phyloP scores from a whole-genome alignment of 2,329 filamentous ascomycete genomes.

The Botryosphaeria agaves region DNA sequence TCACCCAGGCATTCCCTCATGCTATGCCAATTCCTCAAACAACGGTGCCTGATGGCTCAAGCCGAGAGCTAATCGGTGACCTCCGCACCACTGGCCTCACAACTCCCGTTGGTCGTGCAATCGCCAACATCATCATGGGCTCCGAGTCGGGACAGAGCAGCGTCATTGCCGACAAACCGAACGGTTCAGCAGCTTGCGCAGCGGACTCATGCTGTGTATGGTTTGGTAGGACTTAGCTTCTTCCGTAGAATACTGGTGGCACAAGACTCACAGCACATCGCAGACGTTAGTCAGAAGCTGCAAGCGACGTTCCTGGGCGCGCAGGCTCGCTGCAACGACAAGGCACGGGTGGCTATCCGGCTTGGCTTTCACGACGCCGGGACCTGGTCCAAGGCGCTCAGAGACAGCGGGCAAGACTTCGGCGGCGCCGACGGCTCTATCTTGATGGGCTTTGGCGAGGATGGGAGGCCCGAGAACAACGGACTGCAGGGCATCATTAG shows the following conservation, averaged over 20 bases:
- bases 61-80: conserved; percentile 5
- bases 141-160: conserved; percentile 5
- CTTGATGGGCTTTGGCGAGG: conserved; percentile 23
- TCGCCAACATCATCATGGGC: conserved; percentile 7
- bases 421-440: conserved; percentile 31
- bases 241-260: too few relatives aligned
- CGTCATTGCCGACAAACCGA: conserved; percentile 5
- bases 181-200: conserved; percentile 5
- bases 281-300: conserved; percentile 20
- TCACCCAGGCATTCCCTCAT: too few relatives aligned
- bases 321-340: conserved; percentile 20
- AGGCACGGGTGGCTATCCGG: conserved; percentile 27
- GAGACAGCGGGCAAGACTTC: conserved; percentile 11
- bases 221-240: too few relatives aligned
- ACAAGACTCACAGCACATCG: too few relatives aligned
- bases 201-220: conserved; percentile 28
- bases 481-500: conserved; percentile 3
- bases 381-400: conserved; percentile 20
- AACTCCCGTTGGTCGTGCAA: conserved; percentile 6
- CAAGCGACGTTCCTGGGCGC: conserved; percentile 14
- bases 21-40: too few relatives aligned
- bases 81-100: conserved; percentile 6
- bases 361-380: conserved; percentile 31
- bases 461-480: conserved; percentile 18
- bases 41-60: not conserved